phyloP scores from a whole-genome alignment of 768 basidiomycete genomes.

The Termitomyces sp. region DNA sequence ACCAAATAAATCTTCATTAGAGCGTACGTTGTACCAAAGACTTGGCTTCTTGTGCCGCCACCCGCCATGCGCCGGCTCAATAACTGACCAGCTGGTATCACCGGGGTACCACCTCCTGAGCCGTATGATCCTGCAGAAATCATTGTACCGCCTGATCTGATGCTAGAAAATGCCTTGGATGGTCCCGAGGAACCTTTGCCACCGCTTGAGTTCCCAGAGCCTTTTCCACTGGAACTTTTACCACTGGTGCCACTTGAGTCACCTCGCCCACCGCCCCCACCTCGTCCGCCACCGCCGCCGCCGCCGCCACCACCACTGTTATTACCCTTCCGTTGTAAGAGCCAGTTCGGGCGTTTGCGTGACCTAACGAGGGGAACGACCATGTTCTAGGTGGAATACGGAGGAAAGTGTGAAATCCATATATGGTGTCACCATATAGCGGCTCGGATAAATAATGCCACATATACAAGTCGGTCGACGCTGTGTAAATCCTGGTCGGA shows the following conservation, averaged over 20 bases:
- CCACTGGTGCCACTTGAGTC: slow-evolving; percentile 12
- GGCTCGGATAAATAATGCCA: background rate
- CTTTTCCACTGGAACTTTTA: slow-evolving; percentile 16
- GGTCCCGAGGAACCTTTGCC: slow-evolving; percentile 15
- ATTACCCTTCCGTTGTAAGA: slow-evolving; percentile 10
- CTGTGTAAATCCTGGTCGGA: background rate
- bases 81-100: slow-evolving; percentile 43
- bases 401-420: background rate
- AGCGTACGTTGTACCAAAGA: slow-evolving; percentile 39
- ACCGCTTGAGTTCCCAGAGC: slow-evolving; percentile 22
- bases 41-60: slow-evolving; percentile 33
- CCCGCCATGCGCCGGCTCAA: slow-evolving; percentile 55
- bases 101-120: slow-evolving; percentile 28
- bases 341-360: background rate
- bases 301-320: background rate
- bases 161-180: background rate
- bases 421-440: background rate
- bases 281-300: background rate
- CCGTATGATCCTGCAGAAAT: slow-evolving; percentile 24
- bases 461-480: background rate
- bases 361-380: slow-evolving; percentile 6
- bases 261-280: slow-evolving; percentile 11
- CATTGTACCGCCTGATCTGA: slow-evolving; percentile 16
- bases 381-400: background rate
- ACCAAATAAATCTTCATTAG: background rate